These are phyloP conservation scores for Gossypium davidsonii DNA, from an alignment of 441 rosid species.

Conservation along the genomic window DNA sequence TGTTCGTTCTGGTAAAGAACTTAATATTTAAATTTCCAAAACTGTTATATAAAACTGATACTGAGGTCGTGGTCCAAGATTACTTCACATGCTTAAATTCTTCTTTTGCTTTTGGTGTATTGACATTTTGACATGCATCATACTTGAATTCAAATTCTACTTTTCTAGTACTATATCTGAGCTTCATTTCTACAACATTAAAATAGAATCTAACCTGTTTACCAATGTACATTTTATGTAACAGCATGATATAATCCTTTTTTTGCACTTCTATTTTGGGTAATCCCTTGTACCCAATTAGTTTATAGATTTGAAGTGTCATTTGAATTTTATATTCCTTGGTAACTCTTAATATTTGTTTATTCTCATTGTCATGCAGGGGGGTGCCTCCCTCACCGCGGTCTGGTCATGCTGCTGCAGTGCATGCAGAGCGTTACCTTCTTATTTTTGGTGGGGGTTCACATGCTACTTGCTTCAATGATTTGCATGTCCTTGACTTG, in stretches of 20 bases:
- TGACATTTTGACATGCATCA: neutral
- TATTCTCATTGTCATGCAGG: conserved; percentile 34
- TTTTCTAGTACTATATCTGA: neutral
- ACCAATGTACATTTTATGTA: neutral
- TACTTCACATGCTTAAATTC: neutral
- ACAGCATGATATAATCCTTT: neutral
- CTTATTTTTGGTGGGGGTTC: conserved; percentile 98
- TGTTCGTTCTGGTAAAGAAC: neutral
- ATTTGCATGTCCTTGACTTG: conserved; percentile 92
- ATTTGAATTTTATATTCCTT: neutral
- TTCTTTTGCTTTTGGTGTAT: neutral
- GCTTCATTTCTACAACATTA: neutral
- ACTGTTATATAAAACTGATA: neutral
- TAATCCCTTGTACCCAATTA: neutral
- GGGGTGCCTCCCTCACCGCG: conserved; percentile 94
- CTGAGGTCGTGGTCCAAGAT: neutral
- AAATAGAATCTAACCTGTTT: neutral
- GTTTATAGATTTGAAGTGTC: neutral
- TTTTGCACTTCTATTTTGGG: conserved; percentile 5
- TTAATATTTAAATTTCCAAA: neutral
- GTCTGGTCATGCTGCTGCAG: conserved; percentile 95
- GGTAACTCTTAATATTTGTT: neutral
- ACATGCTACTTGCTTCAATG: conserved; percentile 90
- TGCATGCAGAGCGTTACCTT: conserved; percentile 90
- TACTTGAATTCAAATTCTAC: neutral